Base-by-base conservation (phyloP, 805 yeast species). In the Yarrowia sp. region DNA sequence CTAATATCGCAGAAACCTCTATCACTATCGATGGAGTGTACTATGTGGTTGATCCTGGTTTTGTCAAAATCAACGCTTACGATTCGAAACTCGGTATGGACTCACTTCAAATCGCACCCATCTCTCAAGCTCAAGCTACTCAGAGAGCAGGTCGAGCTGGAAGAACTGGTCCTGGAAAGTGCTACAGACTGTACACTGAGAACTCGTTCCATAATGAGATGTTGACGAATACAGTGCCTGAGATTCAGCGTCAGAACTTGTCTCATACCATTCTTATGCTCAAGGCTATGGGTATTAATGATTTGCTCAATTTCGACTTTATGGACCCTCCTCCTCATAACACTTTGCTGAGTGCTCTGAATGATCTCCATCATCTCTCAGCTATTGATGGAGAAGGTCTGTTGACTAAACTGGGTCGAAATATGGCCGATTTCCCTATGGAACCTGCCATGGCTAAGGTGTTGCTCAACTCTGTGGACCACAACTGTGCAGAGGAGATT, bases 71-170 rank as follows among this genome's bases (percentile, higher is more conserved):
- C 71, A 93, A 91, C 71, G 89, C 90, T 3, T 93, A 84, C 76
- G 92, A 92, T 71, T 91, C 98, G 1, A 77, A 88, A 22, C 86
- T 91, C 7, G 92, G 98, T 14, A 92, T 93, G 86, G 96, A 92
- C 66, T 87, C 92, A 38, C 80, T 95, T 66, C 84, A 88, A 53
- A 92, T 95, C 5, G 84, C 87, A 14, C 96, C 97, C 0, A 91
- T 96, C 68, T 92, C 98, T 0, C 86, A 87, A 71, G 99, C 99
- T 0, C 92, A 96, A 47, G 98, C 97, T 0, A 92, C 91, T 71
- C 99, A 95, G 77, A 81, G 99, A 72, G 92, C 97, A 0, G 99
- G 99, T 73, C 85, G 99, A 79, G 99, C 98, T 6, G 99, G 99
- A 45, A 87, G 99, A 79, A 92, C 96, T 8, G 92, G 96, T 0